Percentiles rank a stretch among this genome's conserved stretches.
These are phyloP conservation scores for Chloropicon primus DNA, from an alignment of 139 green algal genomes.

Conservation along the genomic window DNA sequence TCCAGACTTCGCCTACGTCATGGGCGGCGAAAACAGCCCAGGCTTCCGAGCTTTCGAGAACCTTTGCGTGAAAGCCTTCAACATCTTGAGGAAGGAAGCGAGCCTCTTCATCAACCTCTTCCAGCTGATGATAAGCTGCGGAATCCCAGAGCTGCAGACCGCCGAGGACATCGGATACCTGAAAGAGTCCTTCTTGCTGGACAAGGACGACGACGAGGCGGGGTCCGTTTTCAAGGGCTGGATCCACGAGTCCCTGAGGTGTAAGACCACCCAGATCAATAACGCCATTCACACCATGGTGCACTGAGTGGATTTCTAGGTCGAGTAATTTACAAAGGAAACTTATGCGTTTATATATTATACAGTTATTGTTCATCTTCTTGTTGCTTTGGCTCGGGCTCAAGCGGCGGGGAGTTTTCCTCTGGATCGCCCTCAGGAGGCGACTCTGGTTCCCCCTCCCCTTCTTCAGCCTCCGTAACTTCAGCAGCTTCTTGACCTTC, in stretches of 20 bases:
- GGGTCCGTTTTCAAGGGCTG: slow-evolving; percentile 10
- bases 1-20: slow-evolving; percentile 20
- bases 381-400: too few species aligned
- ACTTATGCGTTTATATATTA: background rate
- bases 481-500: too few species aligned
- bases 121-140: slow-evolving; percentile 11
- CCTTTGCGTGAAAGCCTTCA: slow-evolving; percentile 13
- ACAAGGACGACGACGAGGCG: slow-evolving; percentile 11
- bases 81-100: slow-evolving; percentile 9
- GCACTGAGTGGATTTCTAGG: slow-evolving; percentile 1
- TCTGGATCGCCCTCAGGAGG: too few species aligned
- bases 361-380: background rate
- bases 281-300: slow-evolving; percentile 16
- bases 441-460: too few species aligned
- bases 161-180: slow-evolving; percentile 18
- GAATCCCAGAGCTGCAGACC: slow-evolving; percentile 16
- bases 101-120: slow-evolving; percentile 16
- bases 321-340: background rate
- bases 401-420: too few species aligned
- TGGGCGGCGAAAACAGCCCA: slow-evolving; percentile 5
- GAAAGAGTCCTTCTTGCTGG: slow-evolving; percentile 10
- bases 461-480: too few species aligned
- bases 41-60: slow-evolving; percentile 7
- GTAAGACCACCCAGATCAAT: slow-evolving; percentile 12
- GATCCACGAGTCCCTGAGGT: slow-evolving; percentile 17